Evolutionary conservation across 441 rosid genomes (phyloP), one percentile per base, ranked within the genome.

Genomic region (Viola pubescens): DNA sequence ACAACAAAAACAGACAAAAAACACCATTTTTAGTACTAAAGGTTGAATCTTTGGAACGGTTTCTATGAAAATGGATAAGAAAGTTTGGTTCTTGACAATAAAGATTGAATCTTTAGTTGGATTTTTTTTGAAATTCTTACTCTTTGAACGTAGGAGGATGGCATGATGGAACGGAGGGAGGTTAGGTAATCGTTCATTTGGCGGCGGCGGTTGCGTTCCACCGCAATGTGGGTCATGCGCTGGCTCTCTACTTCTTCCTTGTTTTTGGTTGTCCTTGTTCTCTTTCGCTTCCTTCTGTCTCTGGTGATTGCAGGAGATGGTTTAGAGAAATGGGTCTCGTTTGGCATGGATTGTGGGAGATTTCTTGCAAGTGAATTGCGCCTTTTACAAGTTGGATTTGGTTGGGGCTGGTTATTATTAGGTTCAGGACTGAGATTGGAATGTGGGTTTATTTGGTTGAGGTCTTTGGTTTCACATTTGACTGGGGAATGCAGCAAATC

Each of bases 141-240:
- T 72, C 89, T 82, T 67, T 80, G 85, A 61, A 81, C 72, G 79
- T 81, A 89, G 45, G 83, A 79, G 54, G 86, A 65, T 46, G 94
- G 91, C 79, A 89, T 84, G 59, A 89, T 78, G 16, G 85, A 70
- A 7, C 91, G 94, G 53, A 89, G 86, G 52, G 86, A 73, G 53
- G 60, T 82, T 60, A 89, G 89, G 64, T 89, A 80, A 64, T 81
- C 81, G 67, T 86, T 89, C 96, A 89, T 89, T 68, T 82, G 94
- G 10, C 86, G 87, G 59, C 96, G 79, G 37, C 94, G 94, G 81
- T 86, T 89, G 49, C 96, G 76, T 74, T 89, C 94, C 34, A 86
- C 91, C 0, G 89, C 84, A 74, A 89, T 89, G 77, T 86, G 96
- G 71, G 88, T 83, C 90, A 85, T 85, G 52, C 96, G 86, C 54